Conservation (phyloP, 2,329 filamentous ascomycete genomes). For the Achaetomium macrosporum region DNA sequence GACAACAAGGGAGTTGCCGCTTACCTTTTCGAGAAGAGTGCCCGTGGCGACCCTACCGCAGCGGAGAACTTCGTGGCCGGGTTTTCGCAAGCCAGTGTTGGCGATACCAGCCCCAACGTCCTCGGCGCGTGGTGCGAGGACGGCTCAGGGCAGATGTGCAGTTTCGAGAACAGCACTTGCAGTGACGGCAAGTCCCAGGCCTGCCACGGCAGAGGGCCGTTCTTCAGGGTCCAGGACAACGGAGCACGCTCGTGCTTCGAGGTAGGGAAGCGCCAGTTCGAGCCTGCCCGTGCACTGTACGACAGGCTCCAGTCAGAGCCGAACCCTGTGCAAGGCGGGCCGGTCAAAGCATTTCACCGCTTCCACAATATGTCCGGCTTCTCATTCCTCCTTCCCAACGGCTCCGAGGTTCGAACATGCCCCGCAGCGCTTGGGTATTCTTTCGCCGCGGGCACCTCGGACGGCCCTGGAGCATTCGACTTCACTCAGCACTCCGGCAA, state of each 20-base stretch:
- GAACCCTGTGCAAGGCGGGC: constrained; percentile 53
- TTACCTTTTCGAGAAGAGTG: constrained; percentile 71
- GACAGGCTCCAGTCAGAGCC: constrained; percentile 42
- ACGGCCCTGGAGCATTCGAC: constrained; percentile 86
- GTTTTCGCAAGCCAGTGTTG: constrained; percentile 87
- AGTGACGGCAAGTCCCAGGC: constrained; percentile 60
- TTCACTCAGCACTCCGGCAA: constrained; percentile 81
- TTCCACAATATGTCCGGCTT: constrained; percentile 78
- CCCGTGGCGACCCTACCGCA: constrained; percentile 48
- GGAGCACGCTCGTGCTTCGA: constrained; percentile 71
- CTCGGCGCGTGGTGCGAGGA: constrained; percentile 87
- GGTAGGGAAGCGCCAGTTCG: constrained; percentile 67
- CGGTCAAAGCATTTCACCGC: constrained; percentile 76
- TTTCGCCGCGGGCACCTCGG: constrained; percentile 87
- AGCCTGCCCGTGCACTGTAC: constrained; percentile 40
- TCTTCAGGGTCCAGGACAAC: constrained; percentile 61
- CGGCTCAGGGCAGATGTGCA: constrained; percentile 65
- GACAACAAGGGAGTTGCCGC: constrained; percentile 96
- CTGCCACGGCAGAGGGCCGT: constrained; percentile 69
- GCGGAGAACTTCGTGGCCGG: constrained; percentile 74
- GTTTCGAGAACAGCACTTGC: constrained; percentile 79
- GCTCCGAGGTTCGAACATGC: constrained; percentile 66
- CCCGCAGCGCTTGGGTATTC: constrained; percentile 85
- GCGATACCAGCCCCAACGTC: constrained; percentile 85
- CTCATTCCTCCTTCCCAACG: constrained; percentile 67